A percentile compares a stretch with the other conserved stretches of the same genome.
Conservation (phyloP, 2,329 filamentous ascomycete species). For the Trichoderma aggressivum region DNA sequence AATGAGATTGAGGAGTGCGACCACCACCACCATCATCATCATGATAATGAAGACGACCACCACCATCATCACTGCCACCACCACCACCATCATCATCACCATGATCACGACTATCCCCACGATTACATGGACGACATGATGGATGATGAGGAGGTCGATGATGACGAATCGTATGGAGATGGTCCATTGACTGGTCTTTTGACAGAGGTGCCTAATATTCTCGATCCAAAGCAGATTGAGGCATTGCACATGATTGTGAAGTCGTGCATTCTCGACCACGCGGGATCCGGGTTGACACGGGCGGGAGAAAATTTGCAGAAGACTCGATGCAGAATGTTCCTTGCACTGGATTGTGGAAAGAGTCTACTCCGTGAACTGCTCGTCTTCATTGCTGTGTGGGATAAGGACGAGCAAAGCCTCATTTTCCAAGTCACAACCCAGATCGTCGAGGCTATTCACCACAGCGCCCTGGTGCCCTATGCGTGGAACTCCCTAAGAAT, state of each 20-base stretch:
- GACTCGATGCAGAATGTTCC: conserved; percentile 81
- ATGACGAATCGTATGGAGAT: conserved; percentile 76
- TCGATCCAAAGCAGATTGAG: conserved; percentile 93
- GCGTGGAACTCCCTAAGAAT: conserved; percentile 90
- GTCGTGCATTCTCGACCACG: conserved; percentile 84
- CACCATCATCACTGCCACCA: conserved; percentile 29
- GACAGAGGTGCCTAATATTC: conserved; percentile 89
- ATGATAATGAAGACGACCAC: conserved; percentile 28
- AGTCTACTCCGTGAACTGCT: conserved; percentile 86
- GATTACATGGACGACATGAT: conserved; percentile 55
- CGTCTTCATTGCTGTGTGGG: conserved; percentile 97
- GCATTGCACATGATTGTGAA: conserved; percentile 97
- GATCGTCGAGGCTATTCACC: conserved; percentile 88
- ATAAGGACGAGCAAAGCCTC: conserved; percentile 85
- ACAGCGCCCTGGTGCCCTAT: conserved; percentile 84
- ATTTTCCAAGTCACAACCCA: conserved; percentile 97
- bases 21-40: conserved; percentile 38
- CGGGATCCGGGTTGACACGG: conserved; percentile 63
- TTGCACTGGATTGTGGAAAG: conserved; percentile 85
- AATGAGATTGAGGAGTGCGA: conserved; percentile 47
- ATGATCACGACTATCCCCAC: conserved; percentile 38
- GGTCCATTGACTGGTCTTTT: conserved; percentile 78
- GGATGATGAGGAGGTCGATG: conserved; percentile 65
- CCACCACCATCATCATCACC: conserved; percentile 34
- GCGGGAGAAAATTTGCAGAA: conserved; percentile 82